phyloP scores from a whole-genome alignment of 176 grass and related monocot species.

The Rhynchospora breviuscula region DNA sequence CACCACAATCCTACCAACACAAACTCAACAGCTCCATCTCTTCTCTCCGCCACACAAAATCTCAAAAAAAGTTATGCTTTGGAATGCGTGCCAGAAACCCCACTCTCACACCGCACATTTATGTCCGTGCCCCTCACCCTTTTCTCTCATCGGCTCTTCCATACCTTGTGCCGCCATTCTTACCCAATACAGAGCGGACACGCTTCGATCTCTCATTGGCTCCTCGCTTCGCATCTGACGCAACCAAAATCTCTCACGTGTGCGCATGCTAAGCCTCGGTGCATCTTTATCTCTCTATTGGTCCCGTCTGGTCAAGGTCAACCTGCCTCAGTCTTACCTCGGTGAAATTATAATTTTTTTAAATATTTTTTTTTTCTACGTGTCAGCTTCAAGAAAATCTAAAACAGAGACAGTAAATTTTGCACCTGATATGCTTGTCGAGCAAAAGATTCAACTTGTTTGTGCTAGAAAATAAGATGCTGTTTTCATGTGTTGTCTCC shows the following conservation, averaged over 20 bases:
- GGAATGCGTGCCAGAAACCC: background rate
- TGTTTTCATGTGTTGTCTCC: background rate
- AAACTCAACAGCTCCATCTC: background rate
- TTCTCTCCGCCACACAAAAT: background rate
- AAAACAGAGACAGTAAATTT: no score
- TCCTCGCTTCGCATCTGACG: background rate
- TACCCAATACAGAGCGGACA: background rate
- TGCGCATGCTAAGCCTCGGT: background rate
- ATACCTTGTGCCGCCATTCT: constrained; percentile 25
- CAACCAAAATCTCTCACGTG: constrained; percentile 28
- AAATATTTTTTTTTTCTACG: background rate
- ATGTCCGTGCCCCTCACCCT: background rate
- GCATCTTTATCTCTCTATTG: constrained; percentile 3
- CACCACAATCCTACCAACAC: background rate
- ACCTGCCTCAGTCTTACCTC: background rate
- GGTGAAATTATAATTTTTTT: background rate
- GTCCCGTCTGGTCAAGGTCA: background rate
- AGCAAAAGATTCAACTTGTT: background rate
- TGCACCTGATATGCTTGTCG: background rate
- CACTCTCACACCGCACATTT: background rate
- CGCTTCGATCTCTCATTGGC: background rate
- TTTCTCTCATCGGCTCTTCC: background rate
- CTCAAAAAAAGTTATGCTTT: background rate
- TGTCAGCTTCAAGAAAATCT: background rate
- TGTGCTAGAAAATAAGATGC: background rate